phyloP scores from a whole-genome alignment of 2,329 filamentous ascomycete genomes.

The Didymella arachidicola region DNA sequence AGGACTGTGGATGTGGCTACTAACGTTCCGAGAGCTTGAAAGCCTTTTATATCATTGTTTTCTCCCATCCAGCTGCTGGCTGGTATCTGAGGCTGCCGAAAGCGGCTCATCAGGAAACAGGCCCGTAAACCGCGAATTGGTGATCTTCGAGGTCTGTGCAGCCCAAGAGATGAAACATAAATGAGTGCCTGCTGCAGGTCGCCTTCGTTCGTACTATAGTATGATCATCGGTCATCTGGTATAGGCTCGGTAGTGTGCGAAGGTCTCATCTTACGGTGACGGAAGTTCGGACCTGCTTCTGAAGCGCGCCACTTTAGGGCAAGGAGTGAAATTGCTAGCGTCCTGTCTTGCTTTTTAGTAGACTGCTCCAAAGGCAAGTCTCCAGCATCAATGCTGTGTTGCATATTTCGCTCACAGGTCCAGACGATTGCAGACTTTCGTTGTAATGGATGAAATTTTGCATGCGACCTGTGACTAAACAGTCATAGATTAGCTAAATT shows the following conservation, averaged over 20 bases:
- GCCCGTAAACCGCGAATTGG: slow-evolving; percentile 44
- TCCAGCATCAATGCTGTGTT: background rate
- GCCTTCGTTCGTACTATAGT: slow-evolving; percentile 35
- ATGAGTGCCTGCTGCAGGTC: slow-evolving; percentile 37
- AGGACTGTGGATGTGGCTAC: slow-evolving; percentile 33
- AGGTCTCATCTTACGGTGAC: slow-evolving; percentile 29
- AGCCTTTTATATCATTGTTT: slow-evolving; percentile 42
- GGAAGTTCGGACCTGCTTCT: slow-evolving; percentile 24
- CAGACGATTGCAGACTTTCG: background rate
- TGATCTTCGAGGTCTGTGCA: slow-evolving; percentile 42
- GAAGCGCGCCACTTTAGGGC: background rate
- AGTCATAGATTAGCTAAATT: slow-evolving; percentile 3
- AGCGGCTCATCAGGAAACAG: slow-evolving; percentile 45
- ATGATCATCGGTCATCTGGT: slow-evolving; percentile 34
- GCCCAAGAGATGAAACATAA: slow-evolving; percentile 43
- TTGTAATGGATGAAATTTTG: background rate
- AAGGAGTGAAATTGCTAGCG: background rate
- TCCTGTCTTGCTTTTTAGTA: background rate
- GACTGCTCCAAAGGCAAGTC: background rate
- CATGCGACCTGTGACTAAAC: background rate
- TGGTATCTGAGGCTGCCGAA: slow-evolving; percentile 7
- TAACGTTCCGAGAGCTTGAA: slow-evolving; percentile 20
- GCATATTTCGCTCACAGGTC: background rate
- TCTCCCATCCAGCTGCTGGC: slow-evolving; percentile 10
- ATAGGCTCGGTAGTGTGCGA: slow-evolving; percentile 23